Evolutionary conservation across 352 stramenopile species (phyloP), one percentile per base, ranked within the genome.

Genomic region (Phytophthora constricta): DNA sequence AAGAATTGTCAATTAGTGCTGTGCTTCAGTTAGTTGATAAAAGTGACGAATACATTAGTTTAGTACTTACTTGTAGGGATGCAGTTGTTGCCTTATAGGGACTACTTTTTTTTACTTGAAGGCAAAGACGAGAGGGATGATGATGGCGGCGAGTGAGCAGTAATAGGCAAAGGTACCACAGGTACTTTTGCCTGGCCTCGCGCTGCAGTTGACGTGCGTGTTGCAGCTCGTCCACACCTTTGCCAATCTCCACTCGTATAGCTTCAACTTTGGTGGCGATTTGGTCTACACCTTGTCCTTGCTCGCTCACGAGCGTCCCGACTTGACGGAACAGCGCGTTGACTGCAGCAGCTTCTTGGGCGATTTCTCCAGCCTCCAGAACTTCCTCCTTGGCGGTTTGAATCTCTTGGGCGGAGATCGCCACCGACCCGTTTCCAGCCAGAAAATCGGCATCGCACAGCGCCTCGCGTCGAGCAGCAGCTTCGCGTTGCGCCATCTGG

Each of bases 301-400:
- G 84, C 53, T 91, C 77, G 39, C 69, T 68, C 7, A 92, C 68
- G 49, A 93, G 77, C n/a, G 68, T 63, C 26, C 81, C 81, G 1
- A 92, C 82, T 52, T 93, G 70, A 31, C 78, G 83, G 68, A 93
- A 93, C 5, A 91, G 61, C 19, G 86, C 76, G 52, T 89, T 89
- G 17, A 95, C 82, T 16, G 86, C 68, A 19, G 86, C 77, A 11
- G 85, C 83, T 55, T 93, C 86, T 31, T 71, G 55, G 4, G 74
- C 81, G 42, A 95, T 82, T 62, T 90, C 77, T 11, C 83, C 68
- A 13, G 84, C 80, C 55, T 90, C 82, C 16, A 84, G 68, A n/a
- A 90, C 77, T 31, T 92, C 85, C 43, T 93, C 86, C 39, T 95
- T 92, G 0, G 86, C 84, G n/a, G 73, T 73, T 45, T 95, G 82